These are phyloP conservation scores for Sphaerostilbella broomeana DNA, from an alignment of 2,329 filamentous ascomycete genomes.

Conservation along the genomic window DNA sequence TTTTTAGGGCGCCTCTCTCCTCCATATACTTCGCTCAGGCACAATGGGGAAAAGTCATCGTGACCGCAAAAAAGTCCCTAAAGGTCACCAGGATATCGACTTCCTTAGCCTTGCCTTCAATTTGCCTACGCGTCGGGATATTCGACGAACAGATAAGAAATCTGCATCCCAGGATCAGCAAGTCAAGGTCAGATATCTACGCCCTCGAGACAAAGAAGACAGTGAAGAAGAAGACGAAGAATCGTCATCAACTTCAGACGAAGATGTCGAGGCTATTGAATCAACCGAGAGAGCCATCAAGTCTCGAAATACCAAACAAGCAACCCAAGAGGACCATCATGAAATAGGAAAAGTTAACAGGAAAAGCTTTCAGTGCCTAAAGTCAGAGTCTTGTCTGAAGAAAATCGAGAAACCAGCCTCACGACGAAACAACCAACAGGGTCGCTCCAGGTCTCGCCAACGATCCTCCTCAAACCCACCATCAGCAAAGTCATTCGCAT, in stretches of 20 bases:
- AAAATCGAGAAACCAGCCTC: neutral
- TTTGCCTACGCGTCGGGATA: constrained; percentile 15
- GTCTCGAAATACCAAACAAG: constrained; percentile 2
- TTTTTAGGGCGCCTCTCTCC: neutral
- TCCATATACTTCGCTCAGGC: neutral
- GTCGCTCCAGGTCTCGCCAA: constrained; percentile 2
- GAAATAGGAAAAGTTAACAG: neutral
- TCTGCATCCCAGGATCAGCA: neutral
- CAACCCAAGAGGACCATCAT: neutral
- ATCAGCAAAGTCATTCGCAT: neutral
- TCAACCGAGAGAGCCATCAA: neutral
- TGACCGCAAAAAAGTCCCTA: constrained; percentile 4
- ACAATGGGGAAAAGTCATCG: constrained; percentile 16
- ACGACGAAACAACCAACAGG: neutral
- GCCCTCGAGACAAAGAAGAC: constrained; percentile 11
- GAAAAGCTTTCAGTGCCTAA: neutral
- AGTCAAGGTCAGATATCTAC: constrained; percentile 3
- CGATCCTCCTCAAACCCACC: constrained; percentile 6
- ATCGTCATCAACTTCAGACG: neutral
- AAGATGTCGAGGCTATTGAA: neutral
- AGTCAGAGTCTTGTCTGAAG: neutral
- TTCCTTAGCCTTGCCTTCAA: constrained; percentile 18
- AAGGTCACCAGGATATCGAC: constrained; percentile 12
- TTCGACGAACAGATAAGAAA: constrained; percentile 10
- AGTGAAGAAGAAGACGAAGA: constrained; percentile 6